Conservation (phyloP, 2,329 filamentous ascomycete species). For the Fusarium lyarnte region DNA sequence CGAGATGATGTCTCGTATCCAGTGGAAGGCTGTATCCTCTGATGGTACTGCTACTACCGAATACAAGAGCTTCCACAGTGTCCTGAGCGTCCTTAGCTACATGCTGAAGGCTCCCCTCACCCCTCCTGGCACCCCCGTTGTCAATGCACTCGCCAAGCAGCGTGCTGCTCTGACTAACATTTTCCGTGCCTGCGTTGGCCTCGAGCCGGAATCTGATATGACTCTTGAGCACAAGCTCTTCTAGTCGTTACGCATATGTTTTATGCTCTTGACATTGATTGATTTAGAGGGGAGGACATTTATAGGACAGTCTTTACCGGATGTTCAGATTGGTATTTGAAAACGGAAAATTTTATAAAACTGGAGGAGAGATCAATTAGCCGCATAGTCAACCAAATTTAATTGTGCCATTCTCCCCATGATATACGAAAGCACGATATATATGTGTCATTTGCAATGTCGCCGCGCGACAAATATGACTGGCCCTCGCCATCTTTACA, state of each 20-base stretch:
- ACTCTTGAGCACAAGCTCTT: constrained; percentile 99
- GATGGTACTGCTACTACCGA: constrained; percentile 66
- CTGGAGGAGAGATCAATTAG: constrained; percentile 29
- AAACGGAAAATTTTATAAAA: constrained; percentile 7
- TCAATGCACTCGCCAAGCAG: constrained; percentile 97
- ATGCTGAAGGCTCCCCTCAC: constrained; percentile 98
- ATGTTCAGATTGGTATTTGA: background rate
- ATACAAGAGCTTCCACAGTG: constrained; percentile 95
- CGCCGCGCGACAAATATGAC: no score
- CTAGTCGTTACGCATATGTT: constrained; percentile 51
- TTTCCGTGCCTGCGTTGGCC: constrained; percentile 95
- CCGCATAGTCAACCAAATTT: constrained; percentile 35
- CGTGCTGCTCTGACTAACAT: constrained; percentile 95
- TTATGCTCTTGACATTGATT: background rate
- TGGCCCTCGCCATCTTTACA: background rate
- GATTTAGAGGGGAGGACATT: background rate
- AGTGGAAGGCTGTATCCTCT: constrained; percentile 77
- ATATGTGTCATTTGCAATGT: background rate
- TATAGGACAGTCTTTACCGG: constrained; percentile 30
- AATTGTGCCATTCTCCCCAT: constrained; percentile 37
- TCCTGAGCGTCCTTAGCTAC: constrained; percentile 96
- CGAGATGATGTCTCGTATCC: constrained; percentile 98
- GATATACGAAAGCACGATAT: background rate
- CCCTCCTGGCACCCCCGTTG: constrained; percentile 91
- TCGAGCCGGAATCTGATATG: constrained; percentile 99